These are phyloP conservation scores for Saturnispora halmiae DNA, from an alignment of 805 yeast genomes.

Conservation along the genomic window DNA sequence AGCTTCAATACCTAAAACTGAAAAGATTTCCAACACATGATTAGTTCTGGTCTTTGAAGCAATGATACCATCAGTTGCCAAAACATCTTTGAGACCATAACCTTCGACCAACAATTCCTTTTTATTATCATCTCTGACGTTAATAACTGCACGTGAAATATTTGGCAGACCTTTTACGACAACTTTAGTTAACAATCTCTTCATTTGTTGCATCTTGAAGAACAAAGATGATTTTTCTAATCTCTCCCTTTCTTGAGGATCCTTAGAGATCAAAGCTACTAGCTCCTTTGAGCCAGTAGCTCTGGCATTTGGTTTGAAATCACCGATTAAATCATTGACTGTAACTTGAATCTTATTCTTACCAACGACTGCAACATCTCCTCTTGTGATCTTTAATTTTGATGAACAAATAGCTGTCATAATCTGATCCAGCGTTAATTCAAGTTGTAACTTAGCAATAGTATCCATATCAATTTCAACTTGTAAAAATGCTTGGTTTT, in stretches of 20 bases:
- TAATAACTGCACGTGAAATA: conserved; percentile 92
- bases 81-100: conserved; percentile 89
- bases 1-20: conserved; percentile 94
- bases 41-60: conserved; percentile 84
- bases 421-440: conserved; percentile 76
- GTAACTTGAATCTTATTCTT: conserved; percentile 57
- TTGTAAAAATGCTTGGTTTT: conserved; percentile 65
- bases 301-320: conserved; percentile 35
- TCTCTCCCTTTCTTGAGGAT: conserved; percentile 31
- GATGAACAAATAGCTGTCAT: conserved; percentile 74
- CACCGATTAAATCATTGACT: conserved; percentile 38
- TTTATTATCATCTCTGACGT: conserved; percentile 75
- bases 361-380: conserved; percentile 62
- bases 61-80: conserved; percentile 95
- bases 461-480: conserved; percentile 76
- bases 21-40: conserved; percentile 82
- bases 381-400: conserved; percentile 69
- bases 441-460: conserved; percentile 83
- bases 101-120: conserved; percentile 96
- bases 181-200: conserved; percentile 75
- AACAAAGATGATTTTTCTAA: conserved; percentile 47
- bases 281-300: conserved; percentile 29
- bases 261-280: conserved; percentile 24
- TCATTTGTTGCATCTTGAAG: conserved; percentile 81
- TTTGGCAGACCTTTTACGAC: conserved; percentile 91